A percentile compares a stretch with the other conserved stretches of the same genome.
Conservation (phyloP, 768 basidiomycete genomes). For the Macrolepiota fuliginosa region DNA sequence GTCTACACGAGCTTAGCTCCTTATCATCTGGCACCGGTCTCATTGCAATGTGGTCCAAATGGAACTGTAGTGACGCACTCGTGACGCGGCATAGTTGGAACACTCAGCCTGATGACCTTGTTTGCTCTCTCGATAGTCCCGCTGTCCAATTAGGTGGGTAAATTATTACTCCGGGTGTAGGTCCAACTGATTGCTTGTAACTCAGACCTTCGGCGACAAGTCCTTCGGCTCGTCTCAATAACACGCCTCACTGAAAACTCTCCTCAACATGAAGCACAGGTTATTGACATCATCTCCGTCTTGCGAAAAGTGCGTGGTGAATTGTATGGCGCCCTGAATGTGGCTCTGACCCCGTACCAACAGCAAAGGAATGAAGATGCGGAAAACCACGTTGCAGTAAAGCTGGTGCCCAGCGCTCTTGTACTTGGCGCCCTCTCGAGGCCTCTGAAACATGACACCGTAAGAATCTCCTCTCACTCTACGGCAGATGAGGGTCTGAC, state of each 20-base stretch:
- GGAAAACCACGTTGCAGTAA: slow-evolving; percentile 19
- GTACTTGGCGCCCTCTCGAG: background rate
- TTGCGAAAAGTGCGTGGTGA: slow-evolving; percentile 18
- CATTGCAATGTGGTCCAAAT: slow-evolving; percentile 64
- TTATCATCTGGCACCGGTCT: slow-evolving; percentile 73
- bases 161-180: background rate
- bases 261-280: slow-evolving; percentile 14
- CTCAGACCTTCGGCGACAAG: slow-evolving; percentile 37
- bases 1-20: slow-evolving; percentile 48
- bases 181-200: background rate
- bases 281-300: slow-evolving; percentile 14
- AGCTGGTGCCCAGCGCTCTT: background rate
- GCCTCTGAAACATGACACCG: background rate
- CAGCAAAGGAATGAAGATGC: background rate
- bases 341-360: background rate
- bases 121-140: slow-evolving; percentile 19
- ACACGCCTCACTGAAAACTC: slow-evolving; percentile 22
- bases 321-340: background rate
- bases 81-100: slow-evolving; percentile 14
- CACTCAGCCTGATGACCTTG: slow-evolving; percentile 21
- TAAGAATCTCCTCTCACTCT: background rate
- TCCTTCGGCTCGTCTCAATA: slow-evolving; percentile 39
- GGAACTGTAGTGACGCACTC: slow-evolving; percentile 30
- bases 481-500: background rate
- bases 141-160: slow-evolving; percentile 18